Evolutionary conservation across 1,139 yeast genomes (phyloP).

Genomic region (Blastobotrys raffinosifermentans): DNA sequence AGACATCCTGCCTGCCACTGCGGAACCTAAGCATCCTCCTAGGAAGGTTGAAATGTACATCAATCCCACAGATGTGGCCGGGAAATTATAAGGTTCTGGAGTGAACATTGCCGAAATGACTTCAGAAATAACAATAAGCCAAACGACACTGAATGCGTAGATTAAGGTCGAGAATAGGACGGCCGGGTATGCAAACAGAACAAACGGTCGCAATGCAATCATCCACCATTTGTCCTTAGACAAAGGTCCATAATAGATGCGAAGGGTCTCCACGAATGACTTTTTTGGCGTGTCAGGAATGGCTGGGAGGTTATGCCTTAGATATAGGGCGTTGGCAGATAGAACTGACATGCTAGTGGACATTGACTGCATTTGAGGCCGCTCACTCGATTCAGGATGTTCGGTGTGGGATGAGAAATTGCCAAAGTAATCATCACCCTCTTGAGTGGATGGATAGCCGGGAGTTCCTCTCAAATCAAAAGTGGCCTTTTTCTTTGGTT

Average conservation of each 20-base stretch:
- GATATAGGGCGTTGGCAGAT: constrained; percentile 6
- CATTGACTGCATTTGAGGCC: constrained; percentile 7
- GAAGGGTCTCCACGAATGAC: constrained; percentile 23
- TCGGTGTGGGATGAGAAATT: constrained; percentile 9
- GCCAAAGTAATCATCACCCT: constrained; percentile 11
- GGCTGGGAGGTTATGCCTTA: constrained; percentile 11
- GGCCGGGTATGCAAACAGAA: constrained; percentile 47
- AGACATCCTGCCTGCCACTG: constrained; percentile 46
- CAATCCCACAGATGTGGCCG: constrained; percentile 48
- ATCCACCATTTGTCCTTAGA: constrained; percentile 51
- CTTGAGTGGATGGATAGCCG: not conserved
- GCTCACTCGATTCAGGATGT: constrained; percentile 3
- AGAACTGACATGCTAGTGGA: constrained; percentile 7
- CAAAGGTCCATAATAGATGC: constrained; percentile 41
- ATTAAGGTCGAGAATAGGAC: constrained; percentile 49
- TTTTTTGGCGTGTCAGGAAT: constrained; percentile 17
- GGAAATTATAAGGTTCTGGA: constrained; percentile 42
- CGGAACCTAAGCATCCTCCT: constrained; percentile 55
- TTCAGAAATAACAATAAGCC: constrained; percentile 59
- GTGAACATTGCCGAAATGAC: constrained; percentile 48
- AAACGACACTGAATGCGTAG: constrained; percentile 54
- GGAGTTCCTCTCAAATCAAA: too few species aligned
- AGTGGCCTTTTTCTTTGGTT: too few species aligned
- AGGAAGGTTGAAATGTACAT: constrained; percentile 53
- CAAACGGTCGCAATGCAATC: constrained; percentile 53